A percentile compares a stretch with the other conserved stretches of the same genome.
phyloP scores from a whole-genome alignment of 2,329 filamentous ascomycete genomes.

The Scedosporium minutisporum region DNA sequence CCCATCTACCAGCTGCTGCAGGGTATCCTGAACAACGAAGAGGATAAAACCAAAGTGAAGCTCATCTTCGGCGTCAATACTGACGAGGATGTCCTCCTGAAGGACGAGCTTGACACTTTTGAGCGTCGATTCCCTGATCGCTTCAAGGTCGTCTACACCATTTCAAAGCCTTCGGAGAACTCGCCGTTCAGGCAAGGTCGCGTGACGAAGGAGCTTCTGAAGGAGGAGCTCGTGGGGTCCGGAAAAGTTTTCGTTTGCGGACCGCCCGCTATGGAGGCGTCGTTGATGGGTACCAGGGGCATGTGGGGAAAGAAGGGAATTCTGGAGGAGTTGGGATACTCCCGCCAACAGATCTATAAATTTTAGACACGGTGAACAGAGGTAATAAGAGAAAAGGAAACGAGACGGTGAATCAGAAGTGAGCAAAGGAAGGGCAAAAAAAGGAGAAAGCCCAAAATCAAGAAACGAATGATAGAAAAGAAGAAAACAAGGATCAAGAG shows the following conservation, averaged over 20 bases:
- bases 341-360: constrained; percentile 45
- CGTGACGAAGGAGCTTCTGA: constrained; percentile 46
- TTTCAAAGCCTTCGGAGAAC: constrained; percentile 35
- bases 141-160: constrained; percentile 48
- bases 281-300: constrained; percentile 34
- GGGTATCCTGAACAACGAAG: constrained; percentile 51
- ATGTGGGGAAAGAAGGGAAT: constrained; percentile 32
- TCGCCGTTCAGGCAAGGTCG: constrained; percentile 42
- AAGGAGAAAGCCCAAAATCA: too few relatives aligned
- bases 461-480: background rate
- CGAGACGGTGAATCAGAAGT: too few relatives aligned
- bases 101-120: constrained; percentile 45
- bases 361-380: constrained; percentile 29
- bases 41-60: constrained; percentile 52
- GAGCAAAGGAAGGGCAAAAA: too few relatives aligned
- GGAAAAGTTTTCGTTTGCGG: constrained; percentile 61
- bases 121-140: constrained; percentile 41
- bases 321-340: constrained; percentile 47
- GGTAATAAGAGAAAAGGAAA: too few relatives aligned
- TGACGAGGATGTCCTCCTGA: constrained; percentile 48
- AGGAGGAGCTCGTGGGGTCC: constrained; percentile 32
- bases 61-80: constrained; percentile 59
- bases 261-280: constrained; percentile 55
- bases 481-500: too few relatives aligned
- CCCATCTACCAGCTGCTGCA: constrained; percentile 57